Conservation (phyloP, 495 filamentous ascomycete genomes). For the Podospora anserina region DNA sequence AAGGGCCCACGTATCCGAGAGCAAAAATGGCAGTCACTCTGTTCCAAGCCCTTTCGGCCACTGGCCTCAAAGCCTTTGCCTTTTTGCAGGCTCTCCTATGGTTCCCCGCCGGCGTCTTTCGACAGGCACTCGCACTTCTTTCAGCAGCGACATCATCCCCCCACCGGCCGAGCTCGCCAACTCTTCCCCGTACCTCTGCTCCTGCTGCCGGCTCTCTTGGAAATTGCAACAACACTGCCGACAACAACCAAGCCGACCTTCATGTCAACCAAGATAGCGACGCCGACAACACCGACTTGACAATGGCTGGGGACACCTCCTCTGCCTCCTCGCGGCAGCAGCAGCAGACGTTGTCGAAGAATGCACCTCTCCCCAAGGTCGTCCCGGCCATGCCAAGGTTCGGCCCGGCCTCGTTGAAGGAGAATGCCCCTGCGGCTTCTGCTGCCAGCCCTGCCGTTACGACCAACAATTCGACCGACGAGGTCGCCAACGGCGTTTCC, state of each 20-base stretch:
- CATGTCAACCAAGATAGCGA: neutral
- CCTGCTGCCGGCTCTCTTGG: conserved; percentile 3
- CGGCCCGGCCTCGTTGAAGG: conserved; percentile 16
- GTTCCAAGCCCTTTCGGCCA: conserved; percentile 24
- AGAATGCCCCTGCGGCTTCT: conserved; percentile 10
- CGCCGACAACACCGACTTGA: conserved; percentile 4
- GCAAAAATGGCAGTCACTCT: conserved; percentile 32
- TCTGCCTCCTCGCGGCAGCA: conserved; percentile 18
- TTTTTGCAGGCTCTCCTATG: conserved; percentile 29
- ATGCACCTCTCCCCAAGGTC: conserved; percentile 17
- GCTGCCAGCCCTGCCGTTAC: neutral
- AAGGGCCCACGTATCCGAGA: conserved; percentile 1
- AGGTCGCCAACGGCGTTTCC: neutral
- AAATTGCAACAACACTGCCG: conserved; percentile 4
- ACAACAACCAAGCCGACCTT: conserved; percentile 9
- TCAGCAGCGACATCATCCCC: conserved; percentile 3
- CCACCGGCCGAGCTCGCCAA: conserved; percentile 6
- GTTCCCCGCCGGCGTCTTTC: conserved; percentile 24
- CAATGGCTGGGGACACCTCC: conserved; percentile 16
- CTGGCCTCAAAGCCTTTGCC: conserved; percentile 25
- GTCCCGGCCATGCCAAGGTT: conserved; percentile 22
- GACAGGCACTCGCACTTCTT: conserved; percentile 20
- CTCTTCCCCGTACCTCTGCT: conserved; percentile 10
- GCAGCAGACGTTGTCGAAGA: conserved; percentile 4
- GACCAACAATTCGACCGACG: neutral